Evolutionary conservation across 495 filamentous ascomycete species (phyloP).

Genomic region (Penicillium cataractarum): DNA sequence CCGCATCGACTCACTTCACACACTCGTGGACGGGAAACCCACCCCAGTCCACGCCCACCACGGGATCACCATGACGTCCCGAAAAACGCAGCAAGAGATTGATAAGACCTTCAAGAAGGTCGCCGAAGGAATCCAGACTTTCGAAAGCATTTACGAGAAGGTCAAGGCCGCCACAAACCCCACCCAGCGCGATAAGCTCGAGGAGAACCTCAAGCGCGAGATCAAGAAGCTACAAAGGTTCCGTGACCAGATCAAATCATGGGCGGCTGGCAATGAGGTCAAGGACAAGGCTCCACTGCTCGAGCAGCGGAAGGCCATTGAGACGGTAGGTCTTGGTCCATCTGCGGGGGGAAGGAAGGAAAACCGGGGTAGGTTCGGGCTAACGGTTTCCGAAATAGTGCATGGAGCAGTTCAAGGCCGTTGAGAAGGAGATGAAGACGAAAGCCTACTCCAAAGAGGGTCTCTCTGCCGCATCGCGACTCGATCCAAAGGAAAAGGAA

Average conservation of each 20-base stretch:
- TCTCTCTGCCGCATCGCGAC: conserved; percentile 81
- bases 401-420: conserved; percentile 99
- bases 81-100: conserved; percentile 95
- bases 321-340: conserved; percentile 66
- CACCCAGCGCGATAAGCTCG: conserved; percentile 96
- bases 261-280: conserved; percentile 95
- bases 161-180: conserved; percentile 86
- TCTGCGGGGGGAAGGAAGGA: neutral
- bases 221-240: conserved; percentile 99
- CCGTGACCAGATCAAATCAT: conserved; percentile 98
- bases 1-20: conserved; percentile 11
- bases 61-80: conserved; percentile 72
- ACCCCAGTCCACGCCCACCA: conserved; percentile 24
- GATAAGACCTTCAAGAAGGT: conserved; percentile 99
- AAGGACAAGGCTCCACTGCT: conserved; percentile 96
- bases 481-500: conserved; percentile 94
- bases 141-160: conserved; percentile 95
- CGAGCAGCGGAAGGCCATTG: conserved; percentile 92
- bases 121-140: conserved; percentile 84
- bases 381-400: conserved; percentile 60
- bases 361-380: conserved; percentile 9
- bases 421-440: conserved; percentile 99
- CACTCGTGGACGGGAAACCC: conserved; percentile 25
- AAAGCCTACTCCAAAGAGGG: conserved; percentile 99
- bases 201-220: conserved; percentile 96